Evolutionary conservation across 2,329 filamentous ascomycete genomes (phyloP).

Genomic region (Diaporthe sp.): DNA sequence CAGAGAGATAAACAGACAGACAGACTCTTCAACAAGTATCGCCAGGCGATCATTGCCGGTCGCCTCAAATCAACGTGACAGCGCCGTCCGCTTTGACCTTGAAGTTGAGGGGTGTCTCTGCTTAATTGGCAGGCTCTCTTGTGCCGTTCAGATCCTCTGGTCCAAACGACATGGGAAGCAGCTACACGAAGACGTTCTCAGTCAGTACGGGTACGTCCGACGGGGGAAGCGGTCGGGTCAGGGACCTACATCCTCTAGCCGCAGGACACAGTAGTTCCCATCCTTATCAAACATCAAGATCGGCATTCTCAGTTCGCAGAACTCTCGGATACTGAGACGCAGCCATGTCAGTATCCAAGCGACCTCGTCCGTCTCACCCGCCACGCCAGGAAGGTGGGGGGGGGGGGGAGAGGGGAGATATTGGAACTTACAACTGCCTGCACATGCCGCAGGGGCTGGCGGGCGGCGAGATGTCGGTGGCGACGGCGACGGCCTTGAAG

Average conservation of each 20-base stretch:
- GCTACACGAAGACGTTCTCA: slow-evolving; percentile 55
- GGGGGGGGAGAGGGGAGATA: no score
- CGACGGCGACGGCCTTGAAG: slow-evolving; percentile 87
- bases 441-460: slow-evolving; percentile 95
- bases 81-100: neutral
- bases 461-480: slow-evolving; percentile 80
- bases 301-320: slow-evolving; percentile 77
- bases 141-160: slow-evolving; percentile 42
- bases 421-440: slow-evolving; percentile 80
- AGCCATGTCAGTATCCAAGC: slow-evolving; percentile 34
- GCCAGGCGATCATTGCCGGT: neutral
- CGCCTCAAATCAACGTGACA: neutral
- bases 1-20: neutral
- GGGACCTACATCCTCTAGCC: slow-evolving; percentile 73
- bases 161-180: slow-evolving; percentile 65
- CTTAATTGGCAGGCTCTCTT: slow-evolving; percentile 26
- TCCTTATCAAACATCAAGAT: slow-evolving; percentile 95
- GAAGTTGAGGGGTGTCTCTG: neutral
- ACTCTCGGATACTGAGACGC: slow-evolving; percentile 77
- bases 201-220: neutral
- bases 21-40: neutral
- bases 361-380: neutral
- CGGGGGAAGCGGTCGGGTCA: neutral
- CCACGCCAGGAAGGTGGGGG: no score
- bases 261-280: slow-evolving; percentile 78